Evolutionary conservation across 768 basidiomycete species (phyloP).

Genomic region (Panus rudis): DNA sequence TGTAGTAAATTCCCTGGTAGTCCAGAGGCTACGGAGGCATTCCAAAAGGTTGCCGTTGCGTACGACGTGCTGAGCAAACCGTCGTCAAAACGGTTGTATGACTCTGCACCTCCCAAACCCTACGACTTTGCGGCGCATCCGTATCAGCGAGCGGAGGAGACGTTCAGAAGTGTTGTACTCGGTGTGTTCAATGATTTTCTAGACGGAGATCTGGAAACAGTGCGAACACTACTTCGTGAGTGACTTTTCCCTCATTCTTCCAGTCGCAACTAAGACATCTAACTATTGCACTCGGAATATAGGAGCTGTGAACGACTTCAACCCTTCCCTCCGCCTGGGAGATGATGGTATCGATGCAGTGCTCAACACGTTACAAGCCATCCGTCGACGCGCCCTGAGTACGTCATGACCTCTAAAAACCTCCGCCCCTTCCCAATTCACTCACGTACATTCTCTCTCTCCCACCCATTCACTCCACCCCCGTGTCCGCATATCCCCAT

Average conservation of each 20-base stretch:
- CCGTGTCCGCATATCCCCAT: background rate
- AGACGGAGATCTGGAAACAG: conserved; percentile 83
- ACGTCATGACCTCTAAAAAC: too few relatives aligned
- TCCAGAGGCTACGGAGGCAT: conserved; percentile 73
- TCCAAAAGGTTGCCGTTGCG: conserved; percentile 81
- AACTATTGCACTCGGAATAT: too few relatives aligned
- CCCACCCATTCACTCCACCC: background rate
- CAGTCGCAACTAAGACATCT: too few relatives aligned
- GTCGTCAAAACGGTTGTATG: conserved; percentile 60
- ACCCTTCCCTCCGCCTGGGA: conserved; percentile 67
- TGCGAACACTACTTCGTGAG: conserved; percentile 68
- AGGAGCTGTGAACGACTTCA: conserved; percentile 77
- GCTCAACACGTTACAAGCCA: conserved; percentile 57
- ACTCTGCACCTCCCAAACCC: conserved; percentile 35
- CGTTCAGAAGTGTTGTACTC: conserved; percentile 65
- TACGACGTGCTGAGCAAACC: conserved; percentile 78
- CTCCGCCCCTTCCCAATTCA: background rate
- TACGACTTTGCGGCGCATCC: conserved; percentile 49
- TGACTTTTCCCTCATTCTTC: conserved; percentile 7
- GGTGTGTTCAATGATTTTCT: conserved; percentile 77
- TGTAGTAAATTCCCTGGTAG: conserved; percentile 76
- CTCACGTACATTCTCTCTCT: conserved; percentile 10
- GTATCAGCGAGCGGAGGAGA: conserved; percentile 64
- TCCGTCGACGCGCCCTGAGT: conserved; percentile 75
- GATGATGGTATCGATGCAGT: conserved; percentile 76